Conservation (phyloP, 106 monocot species). For the Apostasia ramifera region DNA sequence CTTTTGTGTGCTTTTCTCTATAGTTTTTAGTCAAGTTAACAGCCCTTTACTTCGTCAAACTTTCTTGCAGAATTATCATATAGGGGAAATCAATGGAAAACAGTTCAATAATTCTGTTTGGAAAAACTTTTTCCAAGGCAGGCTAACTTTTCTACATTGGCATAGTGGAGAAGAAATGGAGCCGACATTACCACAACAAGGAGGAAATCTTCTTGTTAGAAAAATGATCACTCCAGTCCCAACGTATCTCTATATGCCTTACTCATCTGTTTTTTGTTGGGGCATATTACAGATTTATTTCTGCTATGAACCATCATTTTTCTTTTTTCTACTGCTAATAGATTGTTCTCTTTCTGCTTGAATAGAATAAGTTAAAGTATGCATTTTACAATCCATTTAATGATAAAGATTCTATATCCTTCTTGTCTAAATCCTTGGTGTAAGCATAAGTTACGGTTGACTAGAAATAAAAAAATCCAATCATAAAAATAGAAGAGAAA, state of each 20-base stretch:
- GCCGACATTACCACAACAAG: conserved; percentile 45
- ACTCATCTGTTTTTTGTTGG: neutral
- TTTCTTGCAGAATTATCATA: conserved; percentile 58
- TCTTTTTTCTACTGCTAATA: neutral
- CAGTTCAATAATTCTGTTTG: conserved; percentile 67
- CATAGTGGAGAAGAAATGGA: conserved; percentile 78
- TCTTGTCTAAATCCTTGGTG: no score
- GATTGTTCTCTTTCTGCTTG: no score
- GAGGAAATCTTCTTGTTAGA: conserved; percentile 75
- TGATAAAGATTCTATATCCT: no score
- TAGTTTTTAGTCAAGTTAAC: neutral
- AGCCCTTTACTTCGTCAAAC: neutral
- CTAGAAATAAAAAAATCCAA: no score
- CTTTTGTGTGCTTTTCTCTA: neutral
- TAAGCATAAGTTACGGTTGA: no score
- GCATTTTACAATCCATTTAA: no score
- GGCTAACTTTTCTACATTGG: conserved; percentile 78
- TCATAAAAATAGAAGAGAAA: no score
- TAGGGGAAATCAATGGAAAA: conserved; percentile 67
- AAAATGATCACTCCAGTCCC: conserved; percentile 64
- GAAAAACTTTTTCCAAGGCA: conserved; percentile 88
- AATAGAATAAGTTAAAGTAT: no score
- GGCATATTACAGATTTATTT: neutral
- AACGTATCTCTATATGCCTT: conserved; percentile 32
- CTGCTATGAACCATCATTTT: neutral